phyloP scores from a whole-genome alignment of 2,329 filamentous ascomycete species.

The Diaporthe capsici region DNA sequence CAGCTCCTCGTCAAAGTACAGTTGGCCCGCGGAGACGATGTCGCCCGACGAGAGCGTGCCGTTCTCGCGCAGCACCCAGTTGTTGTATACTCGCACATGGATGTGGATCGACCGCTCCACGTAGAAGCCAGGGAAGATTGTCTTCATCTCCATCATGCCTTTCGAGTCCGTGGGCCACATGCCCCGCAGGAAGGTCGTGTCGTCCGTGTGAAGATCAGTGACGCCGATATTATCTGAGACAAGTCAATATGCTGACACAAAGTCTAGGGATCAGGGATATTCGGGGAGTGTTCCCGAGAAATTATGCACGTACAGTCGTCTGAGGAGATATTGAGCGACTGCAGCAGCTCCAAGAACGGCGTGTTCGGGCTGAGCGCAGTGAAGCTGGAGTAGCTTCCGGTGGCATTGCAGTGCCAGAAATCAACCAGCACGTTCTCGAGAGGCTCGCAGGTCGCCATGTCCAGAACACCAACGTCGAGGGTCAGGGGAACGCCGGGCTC shows the following conservation, averaged over 20 bases:
- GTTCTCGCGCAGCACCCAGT: constrained; percentile 27
- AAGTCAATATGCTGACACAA: background rate
- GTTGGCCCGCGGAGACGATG: constrained; percentile 26
- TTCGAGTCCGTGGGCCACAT: constrained; percentile 34
- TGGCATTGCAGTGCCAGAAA: constrained; percentile 39
- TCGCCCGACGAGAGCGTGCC: constrained; percentile 32
- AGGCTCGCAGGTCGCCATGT: constrained; percentile 37
- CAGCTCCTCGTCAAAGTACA: constrained; percentile 32
- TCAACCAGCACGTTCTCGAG: constrained; percentile 30
- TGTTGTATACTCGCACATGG: constrained; percentile 26
- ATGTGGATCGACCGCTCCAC: constrained; percentile 30
- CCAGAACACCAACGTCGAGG: constrained; percentile 35
- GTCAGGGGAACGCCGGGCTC: constrained; percentile 32
- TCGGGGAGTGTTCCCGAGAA: background rate
- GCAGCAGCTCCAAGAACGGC: constrained; percentile 8
- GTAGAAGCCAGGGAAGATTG: constrained; percentile 33
- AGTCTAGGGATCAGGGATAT: background rate
- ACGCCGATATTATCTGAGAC: constrained; percentile 21
- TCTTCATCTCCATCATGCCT: constrained; percentile 37
- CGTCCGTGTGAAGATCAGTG: constrained; percentile 36
- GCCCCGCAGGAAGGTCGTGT: constrained; percentile 31
- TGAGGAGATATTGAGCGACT: constrained; percentile 23
- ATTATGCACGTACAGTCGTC: background rate
- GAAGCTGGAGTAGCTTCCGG: constrained; percentile 27
- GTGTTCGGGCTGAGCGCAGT: constrained; percentile 32